Evolutionary conservation across 441 rosid genomes (phyloP).

Genomic region (Pelargonium myrrhifolium): DNA sequence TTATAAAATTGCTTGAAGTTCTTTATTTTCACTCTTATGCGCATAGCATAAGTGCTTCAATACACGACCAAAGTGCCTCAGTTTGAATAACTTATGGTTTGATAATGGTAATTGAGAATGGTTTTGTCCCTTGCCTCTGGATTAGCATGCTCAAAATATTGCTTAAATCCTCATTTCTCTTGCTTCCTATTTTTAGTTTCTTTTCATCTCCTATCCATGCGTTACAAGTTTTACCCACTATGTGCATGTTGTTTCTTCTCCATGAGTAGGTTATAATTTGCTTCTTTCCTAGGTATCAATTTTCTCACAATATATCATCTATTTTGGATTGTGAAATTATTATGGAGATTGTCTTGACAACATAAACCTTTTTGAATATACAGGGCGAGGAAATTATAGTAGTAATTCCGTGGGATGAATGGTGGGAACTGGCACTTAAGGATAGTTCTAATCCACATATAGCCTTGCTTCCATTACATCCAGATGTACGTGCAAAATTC

Average conservation of each 20-base stretch:
- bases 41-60: not conserved
- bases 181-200: no score
- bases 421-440: constrained; percentile 81
- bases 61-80: not conserved
- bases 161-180: not conserved
- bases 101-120: not conserved
- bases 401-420: constrained; percentile 86
- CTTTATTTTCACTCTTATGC: not conserved
- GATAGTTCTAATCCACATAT: constrained; percentile 88
- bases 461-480: constrained; percentile 88
- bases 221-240: no score
- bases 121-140: not conserved
- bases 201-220: no score
- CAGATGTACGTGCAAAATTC: constrained; percentile 61
- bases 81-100: not conserved
- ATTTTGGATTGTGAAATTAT: not conserved
- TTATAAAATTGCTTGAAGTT: no score
- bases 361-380: constrained; percentile 6
- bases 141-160: no score
- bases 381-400: constrained; percentile 93
- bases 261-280: no score
- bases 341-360: not conserved
- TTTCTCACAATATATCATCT: not conserved
- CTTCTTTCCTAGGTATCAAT: no score
- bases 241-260: no score